Evolutionary conservation across 805 yeast species (phyloP), one percentile per base, ranked within the genome.

Genomic region (Wickerhamomyces sydowiorum): DNA sequence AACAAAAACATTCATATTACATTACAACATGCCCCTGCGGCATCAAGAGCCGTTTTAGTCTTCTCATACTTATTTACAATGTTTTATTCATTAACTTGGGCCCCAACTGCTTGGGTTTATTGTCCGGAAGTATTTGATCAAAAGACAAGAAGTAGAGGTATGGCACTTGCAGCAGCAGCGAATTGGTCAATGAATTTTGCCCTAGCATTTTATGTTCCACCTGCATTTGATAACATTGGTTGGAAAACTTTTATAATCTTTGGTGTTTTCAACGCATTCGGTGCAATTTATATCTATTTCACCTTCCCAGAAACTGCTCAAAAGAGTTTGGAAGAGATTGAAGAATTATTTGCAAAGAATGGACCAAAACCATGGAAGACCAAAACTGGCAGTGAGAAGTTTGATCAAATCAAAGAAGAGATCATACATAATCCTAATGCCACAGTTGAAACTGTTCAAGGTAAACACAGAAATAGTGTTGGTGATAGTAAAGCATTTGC

Each of bases 231-330:
- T 23, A 25, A 40, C 8, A 40, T 66, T 12, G 58, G 60, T 25
- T 61, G 62, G 54, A 66, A 65, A 44, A 49, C 65, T 3, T 70
- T 70, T 47, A 42, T 65, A 2, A 41, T 61, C 2, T 48, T 70
- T 25, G 67, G 69, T 1, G n/a, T 51, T 6, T 29, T 58, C 12
- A 60, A 69, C 19, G 27, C 66, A 3, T 14, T 52, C 5, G 57
- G 68, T 5, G 41, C 54, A 1, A 38, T 56, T 1, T 20, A 59
- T 1, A 48, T 65, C 2, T 42, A 61, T 14, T 31, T 59, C 32
- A 40, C 33, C 25, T 64, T 70, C 37, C 73, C 72, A 7, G 76
- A 72, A 45, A 69, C 76, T 1, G 49, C 53, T 9, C 62, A 64
- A 8, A 45, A 49, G 36, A 49, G 59, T 3, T 50, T 63, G 42